Evolutionary conservation across 2,329 filamentous ascomycete genomes (phyloP), one percentile per base, ranked within the genome.

Genomic region (Boeremia exigua): DNA sequence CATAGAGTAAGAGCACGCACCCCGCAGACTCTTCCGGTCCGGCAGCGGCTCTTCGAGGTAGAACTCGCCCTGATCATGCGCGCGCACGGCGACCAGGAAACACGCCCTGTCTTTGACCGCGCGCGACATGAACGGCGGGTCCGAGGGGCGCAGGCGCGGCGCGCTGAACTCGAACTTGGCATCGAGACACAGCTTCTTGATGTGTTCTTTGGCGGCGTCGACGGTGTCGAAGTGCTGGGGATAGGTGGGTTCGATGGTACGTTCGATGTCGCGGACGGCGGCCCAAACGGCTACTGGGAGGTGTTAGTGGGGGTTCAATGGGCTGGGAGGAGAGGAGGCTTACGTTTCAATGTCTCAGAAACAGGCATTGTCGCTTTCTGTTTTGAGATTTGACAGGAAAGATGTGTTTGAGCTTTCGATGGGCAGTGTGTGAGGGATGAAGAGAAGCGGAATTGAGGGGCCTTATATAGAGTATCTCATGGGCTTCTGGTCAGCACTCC

Each of bases 31-130:
- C 29, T 38, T 27, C 11, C 48, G 36, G 14, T 61, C 49, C 0
- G 34, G 37, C 15, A 57, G 12, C 2, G 19, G 19, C 12, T 52
- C 29, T n/a, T 54, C 42, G 6, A 61, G 34, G 11, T 55, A 54
- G 34, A 64, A 64, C 29, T 59, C 50, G 4, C 53, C 52, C 10
- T 52, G 27, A 6, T 48, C 6, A 12, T 58, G 54, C 9, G 61
- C 60, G 1, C 46, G 51, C 7, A 40, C 19, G 5, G 61, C 61
- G 12, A 64, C 53, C 1, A 58, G 11, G 30, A 50, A 58, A 9
- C 44, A 34, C 2, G 50, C 52, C 7, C 30, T 56, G 34, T 61
- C 44, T 15, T 56, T 49, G 25, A 62, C 27, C 0, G 17, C 2
- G 3, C 48, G 40, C 6, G 37, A 34, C 5, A 42, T 4, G 4